Evolutionary conservation across 2,329 filamentous ascomycete species (phyloP), one percentile per base, ranked within the genome.

Genomic region (Aspergillus tubingensis): DNA sequence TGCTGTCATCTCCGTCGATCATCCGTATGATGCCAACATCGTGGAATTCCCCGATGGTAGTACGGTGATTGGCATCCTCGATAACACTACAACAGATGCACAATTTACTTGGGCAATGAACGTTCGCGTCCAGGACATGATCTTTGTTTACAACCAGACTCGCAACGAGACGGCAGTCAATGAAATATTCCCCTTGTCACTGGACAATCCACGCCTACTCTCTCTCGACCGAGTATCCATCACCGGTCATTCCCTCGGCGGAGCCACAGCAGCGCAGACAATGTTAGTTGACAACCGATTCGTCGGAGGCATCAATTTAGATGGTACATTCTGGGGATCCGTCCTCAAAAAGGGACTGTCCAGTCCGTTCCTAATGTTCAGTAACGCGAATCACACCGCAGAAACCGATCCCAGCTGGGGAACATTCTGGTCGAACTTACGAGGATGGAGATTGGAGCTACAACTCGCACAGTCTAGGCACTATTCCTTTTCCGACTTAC

Each of bases 11-110:
- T 70, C 72, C 4, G 62, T 77, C 21, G 75, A 77, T 51, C 75
- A 77, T 53, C 71, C 75, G 3, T 74, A 75, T 51, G 75, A 77
- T 61, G 66, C 68, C 0, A 63, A 69, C 8, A 68, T 76, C 17
- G 69, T 77, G 6, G 69, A 71, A 25, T 77, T 72, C 19, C 72
- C 74, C 0, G 67, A 76, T 43, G 68, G 65, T n/a, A 32, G 32
- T 17, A 48, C 58, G 2, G 50, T 69, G 7, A 23, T 62, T 36
- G 59, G 50, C 2, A 25, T 69, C 19, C 47, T 62, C 47, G 59
- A 47, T 3, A 36, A 51, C 41, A 61, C 64, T 27, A 56, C 60
- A 21, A 64, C 62, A 25, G 54, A 64, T 13, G 38, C 53, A 6
- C 44, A 61, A 39, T 23, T 54, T n/a, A n/a, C 41, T 19, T 39